Conservation (phyloP, 2,329 filamentous ascomycete genomes). For the Aschersonia sp. region DNA sequence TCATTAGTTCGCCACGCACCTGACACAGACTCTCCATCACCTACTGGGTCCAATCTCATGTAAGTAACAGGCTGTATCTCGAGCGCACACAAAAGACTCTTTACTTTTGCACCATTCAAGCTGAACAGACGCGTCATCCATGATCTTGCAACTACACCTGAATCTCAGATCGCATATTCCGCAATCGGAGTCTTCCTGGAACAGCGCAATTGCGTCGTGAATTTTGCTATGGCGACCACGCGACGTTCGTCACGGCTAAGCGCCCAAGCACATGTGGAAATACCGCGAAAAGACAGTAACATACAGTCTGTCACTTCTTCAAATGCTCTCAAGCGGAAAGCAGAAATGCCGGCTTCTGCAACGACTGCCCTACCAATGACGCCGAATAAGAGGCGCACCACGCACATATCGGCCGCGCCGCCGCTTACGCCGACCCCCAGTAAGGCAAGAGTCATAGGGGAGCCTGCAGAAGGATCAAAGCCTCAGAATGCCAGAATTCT, state of each 20-base stretch:
- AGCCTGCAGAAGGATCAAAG: slow-evolving; percentile 17
- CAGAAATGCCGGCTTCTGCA: slow-evolving; percentile 4
- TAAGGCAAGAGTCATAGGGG: slow-evolving; percentile 23
- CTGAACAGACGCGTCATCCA: too few relatives aligned
- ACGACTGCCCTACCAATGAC: slow-evolving; percentile 11
- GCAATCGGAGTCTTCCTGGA: background rate
- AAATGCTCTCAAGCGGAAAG: slow-evolving; percentile 20
- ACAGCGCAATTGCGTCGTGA: background rate
- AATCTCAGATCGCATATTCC: background rate
- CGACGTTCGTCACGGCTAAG: slow-evolving; percentile 27
- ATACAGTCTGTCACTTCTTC: slow-evolving; percentile 8
- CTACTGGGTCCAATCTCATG: too few relatives aligned
- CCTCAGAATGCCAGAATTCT: slow-evolving; percentile 26
- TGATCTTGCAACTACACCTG: too few relatives aligned
- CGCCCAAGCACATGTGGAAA: slow-evolving; percentile 9
- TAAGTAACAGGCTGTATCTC: too few relatives aligned
- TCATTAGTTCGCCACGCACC: too few relatives aligned
- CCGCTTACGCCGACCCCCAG: slow-evolving; percentile 34
- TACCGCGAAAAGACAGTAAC: slow-evolving; percentile 6
- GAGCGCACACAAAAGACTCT: too few relatives aligned
- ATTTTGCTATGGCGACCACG: slow-evolving; percentile 15
- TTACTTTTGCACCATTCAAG: too few relatives aligned
- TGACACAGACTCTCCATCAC: too few relatives aligned
- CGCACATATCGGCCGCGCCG: slow-evolving; percentile 11
- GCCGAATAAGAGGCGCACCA: slow-evolving; percentile 16